Base-by-base conservation (phyloP, 140 eudicot species). In the Bidens hawaiensis region DNA sequence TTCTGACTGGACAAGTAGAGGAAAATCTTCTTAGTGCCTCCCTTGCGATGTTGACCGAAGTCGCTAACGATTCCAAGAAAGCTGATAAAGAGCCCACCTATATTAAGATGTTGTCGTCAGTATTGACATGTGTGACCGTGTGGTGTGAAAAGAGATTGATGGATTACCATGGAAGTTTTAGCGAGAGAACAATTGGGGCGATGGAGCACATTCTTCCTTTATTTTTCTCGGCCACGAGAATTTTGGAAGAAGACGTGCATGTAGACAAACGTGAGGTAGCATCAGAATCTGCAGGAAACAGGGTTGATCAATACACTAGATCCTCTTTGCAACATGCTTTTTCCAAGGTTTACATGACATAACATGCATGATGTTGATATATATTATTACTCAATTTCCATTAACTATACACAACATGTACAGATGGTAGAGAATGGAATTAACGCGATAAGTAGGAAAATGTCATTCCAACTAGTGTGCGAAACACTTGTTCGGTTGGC, bases 271-370 rank as follows among this genome's bases (percentile, higher is more conserved):
- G n/a, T n/a, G n/a, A 72, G 23, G 54, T 16, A 3, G 30, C n/a
- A n/a, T n/a, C n/a, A n/a, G n/a, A n/a, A n/a, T n/a, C 70, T 1
- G 38, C 58, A 34, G 87, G 89, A 31, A 87, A 87, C 59, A 69
- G 81, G 63, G 96, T 83, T 30, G 96, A 87, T 75, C 70, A 66
- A 15, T 91, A 82, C 54, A 85, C 87, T n/a, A 81, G 96, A 17
- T 75, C 98, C 3, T 87, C 98, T 1, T 24, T 91, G 62, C 74
- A 73, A 50, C 78, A 74, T 71, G 98, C 95, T 53, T 91, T 87
- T 26, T 51, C 89, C 23, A 87, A 72, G 95, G 98, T 91, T n/a
- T n/a, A n/a, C n/a, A n/a, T n/a, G n/a, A 79, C 1, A 18, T 3
- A 6, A 15, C 4, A 22, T 3, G n/a, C n/a, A n/a, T n/a, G n/a